phyloP scores from a whole-genome alignment of 2,329 filamentous ascomycete species.

The Aphanoascus verrucosus region DNA sequence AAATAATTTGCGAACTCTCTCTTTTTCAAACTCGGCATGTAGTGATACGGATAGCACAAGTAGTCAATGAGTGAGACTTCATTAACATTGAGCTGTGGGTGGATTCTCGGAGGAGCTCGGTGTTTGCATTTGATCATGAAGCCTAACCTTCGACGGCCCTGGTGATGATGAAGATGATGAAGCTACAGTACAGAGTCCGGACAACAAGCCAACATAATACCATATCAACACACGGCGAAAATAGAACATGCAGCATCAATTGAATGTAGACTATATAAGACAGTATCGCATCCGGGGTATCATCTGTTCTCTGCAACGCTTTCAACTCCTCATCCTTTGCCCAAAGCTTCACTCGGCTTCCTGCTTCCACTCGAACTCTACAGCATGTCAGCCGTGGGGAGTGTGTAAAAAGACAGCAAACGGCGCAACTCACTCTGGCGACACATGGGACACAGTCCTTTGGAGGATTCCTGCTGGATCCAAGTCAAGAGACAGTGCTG shows the following conservation, averaged over 20 bases:
- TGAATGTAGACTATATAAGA: background rate
- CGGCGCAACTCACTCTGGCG: conserved; percentile 59
- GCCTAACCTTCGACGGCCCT: too few species aligned
- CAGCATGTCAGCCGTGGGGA: conserved; percentile 10
- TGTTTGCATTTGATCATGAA: too few species aligned
- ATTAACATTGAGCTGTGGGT: too few species aligned
- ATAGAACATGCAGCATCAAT: background rate
- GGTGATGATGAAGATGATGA: background rate
- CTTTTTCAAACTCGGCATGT: too few species aligned
- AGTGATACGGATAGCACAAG: too few species aligned
- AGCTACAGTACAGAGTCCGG: background rate
- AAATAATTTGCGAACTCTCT: too few species aligned
- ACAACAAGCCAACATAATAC: background rate
- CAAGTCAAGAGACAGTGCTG: conserved; percentile 93
- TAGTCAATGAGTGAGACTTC: too few species aligned
- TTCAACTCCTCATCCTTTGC: background rate
- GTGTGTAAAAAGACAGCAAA: background rate
- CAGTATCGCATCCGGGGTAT: conserved; percentile 1
- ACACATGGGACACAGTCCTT: conserved; percentile 96
- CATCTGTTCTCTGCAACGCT: background rate
- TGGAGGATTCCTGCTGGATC: conserved; percentile 89
- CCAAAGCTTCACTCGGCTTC: conserved; percentile 18
- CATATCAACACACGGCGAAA: background rate
- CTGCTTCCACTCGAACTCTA: conserved; percentile 47
- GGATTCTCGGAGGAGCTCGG: too few species aligned